Conservation (phyloP, 2,329 filamentous ascomycete genomes). For the Fusarium incarnatum region DNA sequence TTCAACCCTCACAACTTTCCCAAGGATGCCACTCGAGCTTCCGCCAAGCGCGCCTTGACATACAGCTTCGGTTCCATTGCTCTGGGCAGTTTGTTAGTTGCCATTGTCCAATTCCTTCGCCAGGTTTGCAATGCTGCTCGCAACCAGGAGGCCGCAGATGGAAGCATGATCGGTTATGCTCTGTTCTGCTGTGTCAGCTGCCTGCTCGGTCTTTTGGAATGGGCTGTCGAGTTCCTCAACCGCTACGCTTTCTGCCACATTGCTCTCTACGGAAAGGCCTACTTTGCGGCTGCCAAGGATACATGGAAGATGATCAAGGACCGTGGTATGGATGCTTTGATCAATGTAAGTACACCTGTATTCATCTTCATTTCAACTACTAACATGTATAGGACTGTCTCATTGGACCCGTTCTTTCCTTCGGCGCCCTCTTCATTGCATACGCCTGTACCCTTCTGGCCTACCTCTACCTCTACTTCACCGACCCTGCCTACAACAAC, state of each 20-base stretch:
- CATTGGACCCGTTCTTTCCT: slow-evolving; percentile 77
- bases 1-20: slow-evolving; percentile 80
- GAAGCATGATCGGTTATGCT: slow-evolving; percentile 73
- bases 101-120: slow-evolving; percentile 85
- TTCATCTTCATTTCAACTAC: not conserved
- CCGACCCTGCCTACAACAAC: slow-evolving; percentile 80
- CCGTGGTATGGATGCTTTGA: slow-evolving; percentile 87
- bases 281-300: slow-evolving; percentile 86
- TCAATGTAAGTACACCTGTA: slow-evolving; percentile 66
- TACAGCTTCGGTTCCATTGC: slow-evolving; percentile 94
- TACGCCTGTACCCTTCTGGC: slow-evolving; percentile 84
- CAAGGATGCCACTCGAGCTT: slow-evolving; percentile 82
- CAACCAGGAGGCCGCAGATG: slow-evolving; percentile 71
- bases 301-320: slow-evolving; percentile 94
- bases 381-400: slow-evolving; percentile 73
- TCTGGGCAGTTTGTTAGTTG: slow-evolving; percentile 85
- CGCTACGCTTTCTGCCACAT: slow-evolving; percentile 94
- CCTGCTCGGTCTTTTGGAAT: slow-evolving; percentile 81
- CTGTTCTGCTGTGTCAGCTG: slow-evolving; percentile 82
- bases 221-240: slow-evolving; percentile 90
- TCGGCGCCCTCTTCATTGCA: slow-evolving; percentile 84
- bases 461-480: slow-evolving; percentile 89
- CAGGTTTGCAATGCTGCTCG: slow-evolving; percentile 85
- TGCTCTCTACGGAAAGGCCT: slow-evolving; percentile 89
- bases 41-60: slow-evolving; percentile 82